phyloP scores from a whole-genome alignment of 768 basidiomycete species.

The Suillus americanus region DNA sequence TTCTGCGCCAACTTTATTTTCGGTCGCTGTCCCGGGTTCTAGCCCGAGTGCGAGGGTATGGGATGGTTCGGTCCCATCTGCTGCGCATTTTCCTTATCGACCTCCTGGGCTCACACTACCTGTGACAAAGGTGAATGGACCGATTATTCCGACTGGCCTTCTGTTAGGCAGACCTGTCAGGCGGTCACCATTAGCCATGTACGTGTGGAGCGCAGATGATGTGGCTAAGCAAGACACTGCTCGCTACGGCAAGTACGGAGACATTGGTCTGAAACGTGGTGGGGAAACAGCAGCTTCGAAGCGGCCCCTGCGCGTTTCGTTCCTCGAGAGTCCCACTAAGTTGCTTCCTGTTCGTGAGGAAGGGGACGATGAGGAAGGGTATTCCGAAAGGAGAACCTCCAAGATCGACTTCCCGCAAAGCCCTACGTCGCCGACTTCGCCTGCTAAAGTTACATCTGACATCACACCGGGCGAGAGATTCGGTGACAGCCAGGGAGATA shows the following conservation, averaged over 20 bases:
- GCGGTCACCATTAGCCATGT: slow-evolving; percentile 49
- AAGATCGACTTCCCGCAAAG: slow-evolving; percentile 25
- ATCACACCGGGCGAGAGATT: slow-evolving; percentile 2
- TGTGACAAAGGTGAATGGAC: slow-evolving; percentile 11
- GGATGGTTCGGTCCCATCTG: slow-evolving; percentile 11
- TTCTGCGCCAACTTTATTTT: slow-evolving; percentile 1
- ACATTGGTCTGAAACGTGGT: slow-evolving; percentile 14
- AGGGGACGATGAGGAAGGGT: slow-evolving; percentile 34
- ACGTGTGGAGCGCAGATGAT: slow-evolving; percentile 41
- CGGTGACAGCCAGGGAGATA: not conserved
- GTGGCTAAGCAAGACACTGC: slow-evolving; percentile 20
- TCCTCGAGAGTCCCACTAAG: slow-evolving; percentile 17
- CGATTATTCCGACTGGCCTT: slow-evolving; percentile 35
- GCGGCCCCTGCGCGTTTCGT: slow-evolving; percentile 16
- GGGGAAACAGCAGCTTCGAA: slow-evolving; percentile 16
- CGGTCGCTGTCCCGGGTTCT: not conserved
- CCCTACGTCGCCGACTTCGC: not conserved
- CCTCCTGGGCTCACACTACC: slow-evolving; percentile 24
- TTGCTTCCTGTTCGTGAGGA: slow-evolving; percentile 33
- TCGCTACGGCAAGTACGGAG: slow-evolving; percentile 15
- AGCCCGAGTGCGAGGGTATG: slow-evolving; percentile 15
- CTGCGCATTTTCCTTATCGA: not conserved
- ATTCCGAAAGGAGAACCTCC: slow-evolving; percentile 11
- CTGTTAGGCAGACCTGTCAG: slow-evolving; percentile 50
- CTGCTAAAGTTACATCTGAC: not conserved